Evolutionary conservation across 495 filamentous ascomycete genomes (phyloP).

Genomic region (Lophiotrema nucula): DNA sequence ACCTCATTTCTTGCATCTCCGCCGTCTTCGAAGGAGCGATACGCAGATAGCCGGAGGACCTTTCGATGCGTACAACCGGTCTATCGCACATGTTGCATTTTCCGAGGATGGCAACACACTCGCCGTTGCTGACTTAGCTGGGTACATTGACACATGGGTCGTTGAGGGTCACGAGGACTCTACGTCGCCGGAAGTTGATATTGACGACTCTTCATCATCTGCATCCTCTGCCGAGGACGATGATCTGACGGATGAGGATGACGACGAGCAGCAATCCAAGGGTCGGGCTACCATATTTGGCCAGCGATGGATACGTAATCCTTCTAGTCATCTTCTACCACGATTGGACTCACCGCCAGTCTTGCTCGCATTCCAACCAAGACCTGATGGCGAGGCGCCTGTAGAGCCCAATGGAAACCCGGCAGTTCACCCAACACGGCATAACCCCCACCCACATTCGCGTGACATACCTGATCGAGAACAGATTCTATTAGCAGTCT

Average conservation of each 20-base stretch:
- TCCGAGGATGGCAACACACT: slow-evolving; percentile 78
- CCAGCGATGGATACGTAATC: slow-evolving; percentile 66
- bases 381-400: slow-evolving; percentile 34
- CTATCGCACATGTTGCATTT: slow-evolving; percentile 72
- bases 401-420: slow-evolving; percentile 47
- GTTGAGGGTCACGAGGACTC: slow-evolving; percentile 56
- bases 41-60: slow-evolving; percentile 49
- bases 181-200: slow-evolving; percentile 35
- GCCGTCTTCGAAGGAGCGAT: slow-evolving; percentile 48
- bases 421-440: slow-evolving; percentile 45
- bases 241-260: slow-evolving; percentile 49
- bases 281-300: slow-evolving; percentile 36
- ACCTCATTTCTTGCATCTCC: slow-evolving; percentile 52
- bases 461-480: slow-evolving; percentile 46
- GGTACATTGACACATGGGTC: slow-evolving; percentile 83
- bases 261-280: slow-evolving; percentile 30
- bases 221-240: slow-evolving; percentile 40
- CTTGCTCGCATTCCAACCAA: slow-evolving; percentile 73
- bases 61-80: slow-evolving; percentile 74
- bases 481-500: slow-evolving; percentile 70
- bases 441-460: slow-evolving; percentile 50
- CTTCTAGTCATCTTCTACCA: slow-evolving; percentile 68
- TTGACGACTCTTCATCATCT: slow-evolving; percentile 35
- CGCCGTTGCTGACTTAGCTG: slow-evolving; percentile 74
- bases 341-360: slow-evolving; percentile 68